phyloP scores from a whole-genome alignment of 202 grass and related monocot species.

The Sporobolus alterniflorus region DNA sequence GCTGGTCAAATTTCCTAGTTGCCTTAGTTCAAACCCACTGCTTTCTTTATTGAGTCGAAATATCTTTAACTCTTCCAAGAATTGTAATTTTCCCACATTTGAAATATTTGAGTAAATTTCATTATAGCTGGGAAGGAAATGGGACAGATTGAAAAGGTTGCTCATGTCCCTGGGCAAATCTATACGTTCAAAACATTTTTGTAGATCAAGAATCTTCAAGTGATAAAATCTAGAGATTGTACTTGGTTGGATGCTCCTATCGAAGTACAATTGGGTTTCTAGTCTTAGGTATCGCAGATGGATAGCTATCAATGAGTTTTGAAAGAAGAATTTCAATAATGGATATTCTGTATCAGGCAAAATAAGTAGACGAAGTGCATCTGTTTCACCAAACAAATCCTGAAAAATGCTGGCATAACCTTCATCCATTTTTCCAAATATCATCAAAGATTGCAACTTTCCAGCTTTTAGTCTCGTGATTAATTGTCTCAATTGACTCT shows the following conservation, averaged over 20 bases:
- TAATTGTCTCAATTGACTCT: background rate
- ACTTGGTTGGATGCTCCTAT: too few relatives aligned
- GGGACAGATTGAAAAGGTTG: background rate
- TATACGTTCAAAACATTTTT: fast-evolving
- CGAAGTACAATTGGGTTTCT: fast-evolving
- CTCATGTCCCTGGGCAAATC: background rate
- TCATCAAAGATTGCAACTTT: background rate
- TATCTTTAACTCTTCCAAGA: background rate
- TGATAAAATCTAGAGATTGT: background rate
- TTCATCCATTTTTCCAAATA: background rate
- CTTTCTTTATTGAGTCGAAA: background rate
- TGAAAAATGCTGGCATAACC: background rate
- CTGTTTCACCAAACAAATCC: background rate
- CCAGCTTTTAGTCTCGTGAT: background rate
- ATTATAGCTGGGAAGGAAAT: background rate
- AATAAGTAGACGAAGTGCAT: too few relatives aligned
- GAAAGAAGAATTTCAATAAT: too few relatives aligned
- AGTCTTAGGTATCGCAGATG: conserved; percentile 22
- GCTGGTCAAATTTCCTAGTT: background rate
- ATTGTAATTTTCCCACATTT: background rate
- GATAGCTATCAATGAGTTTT: fast-evolving
- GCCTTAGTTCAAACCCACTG: background rate
- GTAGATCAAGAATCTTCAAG: background rate
- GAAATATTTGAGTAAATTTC: background rate
- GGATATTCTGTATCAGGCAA: too few relatives aligned